Conservation (phyloP, 106 monocot genomes). For the Alisma plantagoaquatica region DNA sequence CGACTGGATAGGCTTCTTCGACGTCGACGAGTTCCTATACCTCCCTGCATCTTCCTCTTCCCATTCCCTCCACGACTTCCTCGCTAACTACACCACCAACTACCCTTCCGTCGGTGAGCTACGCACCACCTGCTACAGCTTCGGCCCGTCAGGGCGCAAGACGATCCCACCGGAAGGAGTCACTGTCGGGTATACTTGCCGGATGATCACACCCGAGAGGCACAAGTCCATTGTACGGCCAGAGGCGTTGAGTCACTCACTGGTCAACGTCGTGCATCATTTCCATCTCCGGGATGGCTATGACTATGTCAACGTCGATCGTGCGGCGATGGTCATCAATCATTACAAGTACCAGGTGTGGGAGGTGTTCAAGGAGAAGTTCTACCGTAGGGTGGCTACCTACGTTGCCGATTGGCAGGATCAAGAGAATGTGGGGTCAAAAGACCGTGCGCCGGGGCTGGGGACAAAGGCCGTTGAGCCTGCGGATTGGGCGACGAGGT, state of each 20-base stretch:
- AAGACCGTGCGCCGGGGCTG: constrained; percentile 86
- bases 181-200: constrained; percentile 68
- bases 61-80: constrained; percentile 30
- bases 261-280: constrained; percentile 92
- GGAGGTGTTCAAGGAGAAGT: constrained; percentile 99
- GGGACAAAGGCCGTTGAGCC: constrained; percentile 94
- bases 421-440: constrained; percentile 90
- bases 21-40: constrained; percentile 93
- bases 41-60: constrained; percentile 25
- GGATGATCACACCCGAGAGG: constrained; percentile 64
- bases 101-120: constrained; percentile 59
- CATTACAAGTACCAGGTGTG: constrained; percentile 99
- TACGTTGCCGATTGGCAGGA: constrained; percentile 97
- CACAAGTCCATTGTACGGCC: constrained; percentile 90
- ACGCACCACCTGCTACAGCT: constrained; percentile 67
- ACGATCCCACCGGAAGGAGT: constrained; percentile 45
- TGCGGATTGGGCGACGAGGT: constrained; percentile 65
- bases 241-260: constrained; percentile 56
- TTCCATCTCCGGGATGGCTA: constrained; percentile 71
- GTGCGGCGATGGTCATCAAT: constrained; percentile 73
- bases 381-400: constrained; percentile 85
- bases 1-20: constrained; percentile 91
- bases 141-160: constrained; percentile 78
- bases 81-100: constrained; percentile 40
- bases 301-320: constrained; percentile 57